A percentile compares a stretch with the other conserved stretches of the same genome.
phyloP scores from a whole-genome alignment of 2,329 filamentous ascomycete species.

The Endothia cerciana region DNA sequence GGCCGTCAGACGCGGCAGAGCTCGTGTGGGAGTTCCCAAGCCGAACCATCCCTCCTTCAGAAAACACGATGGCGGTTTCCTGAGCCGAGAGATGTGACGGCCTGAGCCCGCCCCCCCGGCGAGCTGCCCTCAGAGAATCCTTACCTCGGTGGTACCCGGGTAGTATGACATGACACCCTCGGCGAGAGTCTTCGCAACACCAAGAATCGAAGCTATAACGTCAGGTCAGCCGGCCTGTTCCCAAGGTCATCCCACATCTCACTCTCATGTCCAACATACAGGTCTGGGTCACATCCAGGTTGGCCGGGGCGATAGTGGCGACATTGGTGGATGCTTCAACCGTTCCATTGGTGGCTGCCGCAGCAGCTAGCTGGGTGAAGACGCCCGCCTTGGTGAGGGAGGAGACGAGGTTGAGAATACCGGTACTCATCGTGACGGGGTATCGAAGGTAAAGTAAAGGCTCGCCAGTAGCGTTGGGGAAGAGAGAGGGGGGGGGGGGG shows the following conservation, averaged over 20 bases:
- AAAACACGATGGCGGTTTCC: background rate
- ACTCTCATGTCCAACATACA: constrained; percentile 35
- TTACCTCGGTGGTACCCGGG: constrained; percentile 53
- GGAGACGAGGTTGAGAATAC: constrained; percentile 10
- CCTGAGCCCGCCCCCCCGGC: background rate
- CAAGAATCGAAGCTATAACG: constrained; percentile 60
- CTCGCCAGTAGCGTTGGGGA: constrained; percentile 9
- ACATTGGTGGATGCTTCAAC: constrained; percentile 30
- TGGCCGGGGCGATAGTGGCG: constrained; percentile 32
- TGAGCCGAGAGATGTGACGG: background rate
- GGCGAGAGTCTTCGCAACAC: constrained; percentile 63
- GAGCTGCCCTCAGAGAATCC: constrained; percentile 18
- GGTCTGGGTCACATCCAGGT: constrained; percentile 44
- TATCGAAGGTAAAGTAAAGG: background rate
- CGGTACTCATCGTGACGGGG: background rate
- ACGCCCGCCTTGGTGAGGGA: background rate
- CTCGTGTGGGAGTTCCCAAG: background rate
- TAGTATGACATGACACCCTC: constrained; percentile 67
- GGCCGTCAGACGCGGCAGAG: background rate
- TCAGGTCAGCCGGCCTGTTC: constrained; percentile 28
- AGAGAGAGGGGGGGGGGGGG: background rate
- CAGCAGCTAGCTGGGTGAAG: background rate
- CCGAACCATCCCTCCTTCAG: background rate
- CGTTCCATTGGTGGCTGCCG: background rate
- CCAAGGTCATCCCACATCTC: background rate